Percentiles rank a stretch among this genome's conserved stretches.
Evolutionary conservation across 1,284 basidiomycete genomes (phyloP).

Genomic region (Mycosarcoma mackinlayi): DNA sequence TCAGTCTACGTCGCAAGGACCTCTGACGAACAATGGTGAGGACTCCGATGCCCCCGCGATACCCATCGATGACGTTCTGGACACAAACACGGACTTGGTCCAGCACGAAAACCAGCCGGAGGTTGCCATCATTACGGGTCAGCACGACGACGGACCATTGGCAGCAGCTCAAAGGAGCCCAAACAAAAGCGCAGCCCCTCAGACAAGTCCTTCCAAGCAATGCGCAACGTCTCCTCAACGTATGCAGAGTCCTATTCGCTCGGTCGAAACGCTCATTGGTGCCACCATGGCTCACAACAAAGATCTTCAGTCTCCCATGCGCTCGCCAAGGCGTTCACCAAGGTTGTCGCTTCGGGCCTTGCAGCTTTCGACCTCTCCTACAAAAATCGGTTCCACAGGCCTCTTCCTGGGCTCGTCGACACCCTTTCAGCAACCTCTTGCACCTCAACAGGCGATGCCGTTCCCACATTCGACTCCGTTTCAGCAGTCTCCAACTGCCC

Average conservation of each 20-base stretch:
- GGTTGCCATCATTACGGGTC: no score
- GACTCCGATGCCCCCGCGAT: no score
- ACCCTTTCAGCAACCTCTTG: conserved; percentile 15
- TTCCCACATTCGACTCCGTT: conserved; percentile 22
- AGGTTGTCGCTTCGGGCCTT: conserved; percentile 32
- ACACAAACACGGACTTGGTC: not conserved
- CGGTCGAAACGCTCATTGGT: conserved; percentile 39
- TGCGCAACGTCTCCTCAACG: conserved; percentile 9
- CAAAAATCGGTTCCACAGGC: conserved; percentile 5
- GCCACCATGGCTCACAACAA: conserved; percentile 30
- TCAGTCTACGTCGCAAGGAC: no score
- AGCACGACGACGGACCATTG: conserved; percentile 8
- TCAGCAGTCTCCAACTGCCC: conserved; percentile 9
- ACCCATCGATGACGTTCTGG: no score
- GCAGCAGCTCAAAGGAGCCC: conserved; percentile 8
- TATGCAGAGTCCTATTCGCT: conserved; percentile 30
- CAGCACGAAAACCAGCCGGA: no score
- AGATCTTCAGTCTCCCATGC: conserved; percentile 25
- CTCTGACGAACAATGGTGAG: no score
- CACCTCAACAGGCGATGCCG: conserved; percentile 4
- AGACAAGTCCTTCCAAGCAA: conserved; percentile 27
- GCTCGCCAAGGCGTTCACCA: conserved; percentile 34
- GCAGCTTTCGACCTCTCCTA: conserved; percentile 32
- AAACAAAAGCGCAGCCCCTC: not conserved
- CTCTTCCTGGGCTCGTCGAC: conserved; percentile 21